A percentile compares a stretch with the other conserved stretches of the same genome.
These are phyloP conservation scores for Escallonia rubra DNA, from an alignment of 129 eudicot genomes.

Conservation along the genomic window DNA sequence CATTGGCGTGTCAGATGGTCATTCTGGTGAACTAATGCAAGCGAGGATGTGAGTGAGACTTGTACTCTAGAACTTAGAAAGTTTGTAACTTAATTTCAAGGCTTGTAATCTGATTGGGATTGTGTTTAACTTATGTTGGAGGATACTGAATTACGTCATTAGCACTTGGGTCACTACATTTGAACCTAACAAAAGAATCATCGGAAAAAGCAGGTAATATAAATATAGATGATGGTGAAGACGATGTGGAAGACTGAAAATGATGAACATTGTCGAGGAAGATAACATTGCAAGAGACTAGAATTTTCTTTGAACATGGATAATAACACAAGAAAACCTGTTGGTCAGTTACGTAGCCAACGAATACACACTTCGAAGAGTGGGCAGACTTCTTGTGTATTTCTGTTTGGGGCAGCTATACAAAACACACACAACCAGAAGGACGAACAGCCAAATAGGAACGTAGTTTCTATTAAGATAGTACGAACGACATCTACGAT, in stretches of 20 bases:
- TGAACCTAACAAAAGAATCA: background rate
- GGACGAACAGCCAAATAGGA: background rate
- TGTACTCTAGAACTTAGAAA: too few relatives aligned
- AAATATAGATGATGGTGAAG: background rate
- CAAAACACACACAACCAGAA: too few relatives aligned
- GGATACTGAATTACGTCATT: too few relatives aligned
- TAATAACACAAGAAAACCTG: background rate
- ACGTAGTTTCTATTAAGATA: background rate
- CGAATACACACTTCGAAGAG: background rate
- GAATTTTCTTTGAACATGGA: background rate
- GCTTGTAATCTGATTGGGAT: too few relatives aligned
- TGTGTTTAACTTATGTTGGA: too few relatives aligned
- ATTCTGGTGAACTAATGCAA: too few relatives aligned
- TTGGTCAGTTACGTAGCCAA: background rate
- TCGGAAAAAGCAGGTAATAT: background rate
- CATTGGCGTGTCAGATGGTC: too few relatives aligned
- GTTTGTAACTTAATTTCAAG: too few relatives aligned
- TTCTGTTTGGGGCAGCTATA: background rate
- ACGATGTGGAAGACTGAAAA: background rate
- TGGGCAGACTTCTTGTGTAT: background rate
- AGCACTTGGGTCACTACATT: background rate
- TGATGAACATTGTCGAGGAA: background rate
- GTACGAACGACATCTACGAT: constrained; percentile 5
- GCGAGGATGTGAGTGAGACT: too few relatives aligned
- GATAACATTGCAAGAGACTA: background rate